Conservation (phyloP, 306 rosid genomes). For the Phaseolus lunatus region DNA sequence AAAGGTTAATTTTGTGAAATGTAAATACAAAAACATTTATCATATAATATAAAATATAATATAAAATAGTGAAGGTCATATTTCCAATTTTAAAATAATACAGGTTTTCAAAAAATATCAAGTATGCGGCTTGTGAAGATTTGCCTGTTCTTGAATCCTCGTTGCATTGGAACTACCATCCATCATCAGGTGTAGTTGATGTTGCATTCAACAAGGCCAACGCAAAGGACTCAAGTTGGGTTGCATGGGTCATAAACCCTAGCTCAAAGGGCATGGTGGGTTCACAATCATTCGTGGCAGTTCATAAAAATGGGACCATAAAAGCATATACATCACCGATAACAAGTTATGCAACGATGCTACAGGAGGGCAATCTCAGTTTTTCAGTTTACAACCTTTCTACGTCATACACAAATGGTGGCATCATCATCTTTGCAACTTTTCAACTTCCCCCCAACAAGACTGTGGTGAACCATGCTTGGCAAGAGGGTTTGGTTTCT, state of each 20-base stretch:
- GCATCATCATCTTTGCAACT: constrained; percentile 39
- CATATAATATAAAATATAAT: no score
- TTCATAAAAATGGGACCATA: constrained; percentile 37
- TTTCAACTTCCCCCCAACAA: no score
- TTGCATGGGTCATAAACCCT: constrained; percentile 61
- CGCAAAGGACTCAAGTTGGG: constrained; percentile 37
- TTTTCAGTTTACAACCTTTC: constrained; percentile 43
- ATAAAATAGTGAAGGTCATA: no score
- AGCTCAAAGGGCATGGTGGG: constrained; percentile 49
- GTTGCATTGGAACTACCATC: constrained; percentile 50
- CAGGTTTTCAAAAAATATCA: constrained; percentile 13
- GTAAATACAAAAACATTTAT: no score
- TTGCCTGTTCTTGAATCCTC: constrained; percentile 43
- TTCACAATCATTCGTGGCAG: no score
- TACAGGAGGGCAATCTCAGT: constrained; percentile 38
- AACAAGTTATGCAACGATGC: constrained; percentile 5
- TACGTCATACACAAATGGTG: not conserved
- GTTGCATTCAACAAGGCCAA: constrained; percentile 47
- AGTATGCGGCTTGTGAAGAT: constrained; percentile 39
- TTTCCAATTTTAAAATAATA: no score
- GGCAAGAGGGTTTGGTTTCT: no score
- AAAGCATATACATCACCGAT: constrained; percentile 37
- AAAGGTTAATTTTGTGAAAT: no score
- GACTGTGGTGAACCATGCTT: no score
- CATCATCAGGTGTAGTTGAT: constrained; percentile 25